Conservation (phyloP, 2,329 filamentous ascomycete genomes). For the Phaeomoniella chlamydospora region DNA sequence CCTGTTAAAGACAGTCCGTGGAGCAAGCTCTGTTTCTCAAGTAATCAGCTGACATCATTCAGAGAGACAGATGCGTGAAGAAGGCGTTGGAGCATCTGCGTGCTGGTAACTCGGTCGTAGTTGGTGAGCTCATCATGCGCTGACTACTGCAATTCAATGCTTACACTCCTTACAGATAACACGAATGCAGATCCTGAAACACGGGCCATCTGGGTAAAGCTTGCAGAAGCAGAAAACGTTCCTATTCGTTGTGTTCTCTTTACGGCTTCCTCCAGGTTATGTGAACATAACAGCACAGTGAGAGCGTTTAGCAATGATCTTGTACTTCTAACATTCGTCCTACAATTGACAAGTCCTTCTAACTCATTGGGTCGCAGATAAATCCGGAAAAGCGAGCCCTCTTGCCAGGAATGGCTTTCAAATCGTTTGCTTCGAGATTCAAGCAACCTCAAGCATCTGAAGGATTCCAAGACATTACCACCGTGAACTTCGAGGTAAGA, state of each 20-base stretch:
- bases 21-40: conserved; percentile 6
- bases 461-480: conserved; percentile 69
- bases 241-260: conserved; percentile 81
- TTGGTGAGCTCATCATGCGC: conserved; percentile 44
- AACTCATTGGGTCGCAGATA: conserved; percentile 28
- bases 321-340: conserved; percentile 16
- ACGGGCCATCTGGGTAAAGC: conserved; percentile 59
- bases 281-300: conserved; percentile 78
- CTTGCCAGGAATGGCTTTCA: conserved; percentile 70
- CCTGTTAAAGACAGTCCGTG: conserved; percentile 55
- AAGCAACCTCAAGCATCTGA: conserved; percentile 57
- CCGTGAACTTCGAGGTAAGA: conserved; percentile 58
- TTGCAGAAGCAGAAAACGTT: conserved; percentile 56
- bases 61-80: conserved; percentile 54
- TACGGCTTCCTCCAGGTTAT: conserved; percentile 52
- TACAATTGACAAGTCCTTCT: background rate
- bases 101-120: conserved; percentile 53
- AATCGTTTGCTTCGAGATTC: conserved; percentile 57
- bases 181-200: conserved; percentile 80
- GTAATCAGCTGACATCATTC: conserved; percentile 3
- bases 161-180: conserved; percentile 51
- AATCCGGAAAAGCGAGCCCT: conserved; percentile 69
- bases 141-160: conserved; percentile 3
- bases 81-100: conserved; percentile 51
- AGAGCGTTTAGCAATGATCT: conserved; percentile 45